These are phyloP conservation scores for Euptelea pleiosperma DNA, from an alignment of 164 flowering plant species.

Conservation along the genomic window DNA sequence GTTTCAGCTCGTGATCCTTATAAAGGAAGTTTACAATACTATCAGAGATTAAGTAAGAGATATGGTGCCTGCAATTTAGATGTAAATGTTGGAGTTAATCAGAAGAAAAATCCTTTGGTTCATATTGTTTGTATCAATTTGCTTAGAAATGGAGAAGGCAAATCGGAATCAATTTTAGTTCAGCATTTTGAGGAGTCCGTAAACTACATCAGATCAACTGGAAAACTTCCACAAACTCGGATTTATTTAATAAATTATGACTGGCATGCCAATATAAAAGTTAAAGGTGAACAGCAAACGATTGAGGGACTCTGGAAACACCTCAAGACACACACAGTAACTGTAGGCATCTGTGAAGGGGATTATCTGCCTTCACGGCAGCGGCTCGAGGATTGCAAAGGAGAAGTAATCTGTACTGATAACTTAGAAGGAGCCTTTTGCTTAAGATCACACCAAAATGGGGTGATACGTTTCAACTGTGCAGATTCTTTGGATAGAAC, in stretches of 20 bases:
- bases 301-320: slow-evolving; percentile 94
- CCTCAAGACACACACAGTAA: slow-evolving; percentile 67
- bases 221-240: slow-evolving; percentile 70
- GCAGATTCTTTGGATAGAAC: slow-evolving; percentile 99
- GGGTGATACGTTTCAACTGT: slow-evolving; percentile 92
- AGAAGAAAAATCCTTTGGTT: slow-evolving; percentile 61
- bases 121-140: slow-evolving; percentile 89
- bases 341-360: slow-evolving; percentile 84
- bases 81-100: slow-evolving; percentile 38
- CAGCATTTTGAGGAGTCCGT: slow-evolving; percentile 93
- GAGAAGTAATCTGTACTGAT: slow-evolving; percentile 67
- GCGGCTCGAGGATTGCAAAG: slow-evolving; percentile 67
- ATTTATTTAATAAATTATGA: slow-evolving; percentile 86
- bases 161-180: slow-evolving; percentile 84
- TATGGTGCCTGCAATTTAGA: slow-evolving; percentile 67
- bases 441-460: slow-evolving; percentile 90
- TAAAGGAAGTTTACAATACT: slow-evolving; percentile 82
- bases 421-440: slow-evolving; percentile 82
- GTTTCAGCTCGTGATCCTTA: slow-evolving; percentile 84
- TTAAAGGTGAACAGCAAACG: slow-evolving; percentile 90
- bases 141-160: slow-evolving; percentile 88
- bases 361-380: slow-evolving; percentile 75
- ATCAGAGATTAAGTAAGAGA: slow-evolving; percentile 75
- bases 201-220: slow-evolving; percentile 57
- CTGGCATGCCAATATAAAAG: slow-evolving; percentile 89